These are phyloP conservation scores for Phyllachora maydis DNA, from an alignment of 2,329 filamentous ascomycete species.

Conservation along the genomic window DNA sequence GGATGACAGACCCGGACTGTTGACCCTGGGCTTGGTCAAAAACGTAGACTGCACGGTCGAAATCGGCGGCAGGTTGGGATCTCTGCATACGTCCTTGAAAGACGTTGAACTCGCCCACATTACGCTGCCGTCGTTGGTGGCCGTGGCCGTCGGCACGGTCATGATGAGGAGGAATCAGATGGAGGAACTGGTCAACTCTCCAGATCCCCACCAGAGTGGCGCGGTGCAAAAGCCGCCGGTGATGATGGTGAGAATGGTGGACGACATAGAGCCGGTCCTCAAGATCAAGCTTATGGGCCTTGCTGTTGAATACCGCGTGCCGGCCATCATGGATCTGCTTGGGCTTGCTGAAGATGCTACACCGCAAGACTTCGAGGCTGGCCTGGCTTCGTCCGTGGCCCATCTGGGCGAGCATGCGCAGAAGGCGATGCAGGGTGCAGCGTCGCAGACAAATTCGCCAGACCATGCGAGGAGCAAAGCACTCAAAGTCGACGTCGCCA, in stretches of 20 bases:
- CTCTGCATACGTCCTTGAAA: slow-evolving; percentile 31
- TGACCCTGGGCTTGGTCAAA: slow-evolving; percentile 51
- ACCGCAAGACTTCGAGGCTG: slow-evolving; percentile 51
- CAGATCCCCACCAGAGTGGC: slow-evolving; percentile 8
- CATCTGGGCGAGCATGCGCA: slow-evolving; percentile 49
- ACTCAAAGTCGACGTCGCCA: slow-evolving; percentile 49
- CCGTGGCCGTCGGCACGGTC: slow-evolving; percentile 49
- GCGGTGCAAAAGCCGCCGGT: slow-evolving; percentile 25
- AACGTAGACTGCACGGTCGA: slow-evolving; percentile 40
- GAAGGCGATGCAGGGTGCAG: slow-evolving; percentile 17
- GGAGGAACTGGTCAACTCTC: slow-evolving; percentile 50
- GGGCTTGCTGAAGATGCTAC: slow-evolving; percentile 46
- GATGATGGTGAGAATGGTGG: slow-evolving; percentile 76
- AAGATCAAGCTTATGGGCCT: slow-evolving; percentile 76
- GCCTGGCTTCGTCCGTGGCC: slow-evolving; percentile 60
- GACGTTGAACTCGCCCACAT: slow-evolving; percentile 62
- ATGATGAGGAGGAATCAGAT: slow-evolving; percentile 39
- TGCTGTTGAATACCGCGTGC: slow-evolving; percentile 73
- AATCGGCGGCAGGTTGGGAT: slow-evolving; percentile 49
- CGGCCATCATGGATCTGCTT: slow-evolving; percentile 62
- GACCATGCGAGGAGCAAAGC: slow-evolving; percentile 18
- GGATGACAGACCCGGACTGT: slow-evolving; percentile 75
- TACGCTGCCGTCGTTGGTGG: slow-evolving; percentile 62
- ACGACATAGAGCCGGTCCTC: slow-evolving; percentile 81
- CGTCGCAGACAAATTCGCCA: slow-evolving; percentile 7